These are phyloP conservation scores for Phaeolepiota aurea DNA, from an alignment of 768 basidiomycete species.

Conservation along the genomic window DNA sequence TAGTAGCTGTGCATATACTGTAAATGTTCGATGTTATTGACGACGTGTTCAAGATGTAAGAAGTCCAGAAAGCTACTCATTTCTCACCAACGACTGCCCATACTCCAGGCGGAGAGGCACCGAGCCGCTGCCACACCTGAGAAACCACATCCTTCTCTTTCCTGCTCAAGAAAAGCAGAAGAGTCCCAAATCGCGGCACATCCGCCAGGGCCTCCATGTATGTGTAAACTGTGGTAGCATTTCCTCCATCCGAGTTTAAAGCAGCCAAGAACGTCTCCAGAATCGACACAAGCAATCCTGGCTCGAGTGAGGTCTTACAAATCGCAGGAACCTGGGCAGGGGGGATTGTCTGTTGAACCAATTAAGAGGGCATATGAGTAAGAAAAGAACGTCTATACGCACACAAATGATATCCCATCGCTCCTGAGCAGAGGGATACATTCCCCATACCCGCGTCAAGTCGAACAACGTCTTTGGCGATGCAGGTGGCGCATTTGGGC, in stretches of 20 bases:
- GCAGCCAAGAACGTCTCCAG: slow-evolving; percentile 38
- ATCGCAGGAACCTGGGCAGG: slow-evolving; percentile 49
- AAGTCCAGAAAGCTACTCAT: no score
- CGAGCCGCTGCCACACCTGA: slow-evolving; percentile 36
- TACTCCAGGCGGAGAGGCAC: slow-evolving; percentile 13
- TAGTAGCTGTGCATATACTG: no score
- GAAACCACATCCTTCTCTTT: slow-evolving; percentile 42
- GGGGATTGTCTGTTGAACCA: slow-evolving; percentile 36
- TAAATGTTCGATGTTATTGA: no score
- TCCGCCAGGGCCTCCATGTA: slow-evolving; percentile 47
- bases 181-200: slow-evolving; percentile 56
- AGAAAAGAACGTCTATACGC: slow-evolving; percentile 13
- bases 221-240: slow-evolving; percentile 10
- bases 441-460: slow-evolving; percentile 55
- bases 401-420: slow-evolving; percentile 57
- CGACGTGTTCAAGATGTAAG: no score
- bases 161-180: slow-evolving; percentile 53
- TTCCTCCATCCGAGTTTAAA: slow-evolving; percentile 12
- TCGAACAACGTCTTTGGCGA: slow-evolving; percentile 41
- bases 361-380: not conserved
- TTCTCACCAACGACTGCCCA: slow-evolving; percentile 20
- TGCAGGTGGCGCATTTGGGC: not conserved
- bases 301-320: slow-evolving; percentile 66
- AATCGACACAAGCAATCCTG: slow-evolving; percentile 49
- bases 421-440: slow-evolving; percentile 26